Percentiles rank a stretch among this genome's conserved stretches.
Conservation (phyloP, 148 eudicot species). For the Limonium bicolor region DNA sequence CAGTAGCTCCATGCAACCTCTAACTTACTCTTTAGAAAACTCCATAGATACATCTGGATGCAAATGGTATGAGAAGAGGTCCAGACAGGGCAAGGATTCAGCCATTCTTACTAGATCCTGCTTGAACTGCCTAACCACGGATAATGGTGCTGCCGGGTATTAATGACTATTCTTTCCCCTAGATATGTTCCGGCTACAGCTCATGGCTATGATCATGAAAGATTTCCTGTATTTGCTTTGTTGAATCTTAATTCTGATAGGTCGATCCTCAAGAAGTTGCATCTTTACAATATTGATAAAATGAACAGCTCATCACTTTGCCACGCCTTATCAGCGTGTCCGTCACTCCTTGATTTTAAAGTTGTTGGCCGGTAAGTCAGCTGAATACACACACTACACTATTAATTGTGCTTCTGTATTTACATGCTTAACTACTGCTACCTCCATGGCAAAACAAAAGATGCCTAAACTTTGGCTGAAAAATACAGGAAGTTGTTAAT, state of each 20-base stretch:
- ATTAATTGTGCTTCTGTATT: too few relatives aligned
- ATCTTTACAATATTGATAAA: conserved; percentile 51
- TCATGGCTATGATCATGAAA: too few relatives aligned
- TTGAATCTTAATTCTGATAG: conserved; percentile 7
- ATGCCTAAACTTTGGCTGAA: too few relatives aligned
- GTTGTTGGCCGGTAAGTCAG: conserved; percentile 64
- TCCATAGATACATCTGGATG: conserved; percentile 35
- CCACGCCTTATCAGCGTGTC: conserved; percentile 38
- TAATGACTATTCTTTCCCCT: background rate
- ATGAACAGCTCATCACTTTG: conserved; percentile 40
- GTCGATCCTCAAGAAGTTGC: conserved; percentile 36
- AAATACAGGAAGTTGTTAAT: too few relatives aligned
- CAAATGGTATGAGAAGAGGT: conserved; percentile 59
- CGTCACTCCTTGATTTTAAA: conserved; percentile 51
- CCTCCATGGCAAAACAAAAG: too few relatives aligned
- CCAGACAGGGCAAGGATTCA: conserved; percentile 56
- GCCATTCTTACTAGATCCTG: conserved; percentile 50
- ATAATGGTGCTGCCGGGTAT: conserved; percentile 46
- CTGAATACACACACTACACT: too few relatives aligned
- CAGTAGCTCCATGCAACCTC: conserved; percentile 30
- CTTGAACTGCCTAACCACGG: conserved; percentile 29
- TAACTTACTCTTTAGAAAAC: conserved; percentile 31
- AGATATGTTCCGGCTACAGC: too few relatives aligned
- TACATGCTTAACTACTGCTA: too few relatives aligned
- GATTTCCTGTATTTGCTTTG: background rate